These are phyloP conservation scores for Xylariaceae sp. DNA, from an alignment of 2,329 filamentous ascomycete genomes.

Conservation along the genomic window DNA sequence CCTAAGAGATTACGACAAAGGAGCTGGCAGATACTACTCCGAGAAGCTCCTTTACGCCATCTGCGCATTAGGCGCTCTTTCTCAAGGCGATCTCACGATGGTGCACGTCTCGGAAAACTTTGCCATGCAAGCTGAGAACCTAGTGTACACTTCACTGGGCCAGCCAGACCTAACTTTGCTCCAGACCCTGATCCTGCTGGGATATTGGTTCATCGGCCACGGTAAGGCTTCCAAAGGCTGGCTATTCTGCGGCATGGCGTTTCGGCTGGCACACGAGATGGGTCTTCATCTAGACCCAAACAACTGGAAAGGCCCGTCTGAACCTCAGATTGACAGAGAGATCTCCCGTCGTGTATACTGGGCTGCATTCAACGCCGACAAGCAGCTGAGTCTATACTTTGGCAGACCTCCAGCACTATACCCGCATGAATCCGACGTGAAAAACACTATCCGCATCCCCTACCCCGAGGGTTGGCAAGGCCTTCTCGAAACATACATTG, in stretches of 20 bases:
- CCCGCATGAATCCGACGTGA: conserved; percentile 44
- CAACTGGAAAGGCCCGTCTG: conserved; percentile 40
- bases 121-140: conserved; percentile 37
- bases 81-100: conserved; percentile 30
- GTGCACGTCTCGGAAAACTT: conserved; percentile 37
- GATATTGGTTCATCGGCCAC: conserved; percentile 43
- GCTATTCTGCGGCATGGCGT: conserved; percentile 49
- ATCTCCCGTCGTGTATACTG: conserved; percentile 46
- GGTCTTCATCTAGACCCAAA: conserved; percentile 47
- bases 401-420: conserved; percentile 46
- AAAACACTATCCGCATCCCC: conserved; percentile 43
- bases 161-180: conserved; percentile 43
- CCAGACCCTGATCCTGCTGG: conserved; percentile 40
- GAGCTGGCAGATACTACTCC: conserved; percentile 44
- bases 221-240: conserved; percentile 46
- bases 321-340: conserved; percentile 39
- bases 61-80: conserved; percentile 44
- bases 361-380: conserved; percentile 46
- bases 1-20: conserved; percentile 43
- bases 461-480: conserved; percentile 44
- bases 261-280: conserved; percentile 42
- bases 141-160: conserved; percentile 40
- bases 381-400: conserved; percentile 48
- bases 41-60: conserved; percentile 45
- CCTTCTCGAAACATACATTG: conserved; percentile 44